Percentiles rank a stretch among this genome's conserved stretches.
Conservation (phyloP, 1,139 yeast genomes). For the Hansenula sp. region DNA sequence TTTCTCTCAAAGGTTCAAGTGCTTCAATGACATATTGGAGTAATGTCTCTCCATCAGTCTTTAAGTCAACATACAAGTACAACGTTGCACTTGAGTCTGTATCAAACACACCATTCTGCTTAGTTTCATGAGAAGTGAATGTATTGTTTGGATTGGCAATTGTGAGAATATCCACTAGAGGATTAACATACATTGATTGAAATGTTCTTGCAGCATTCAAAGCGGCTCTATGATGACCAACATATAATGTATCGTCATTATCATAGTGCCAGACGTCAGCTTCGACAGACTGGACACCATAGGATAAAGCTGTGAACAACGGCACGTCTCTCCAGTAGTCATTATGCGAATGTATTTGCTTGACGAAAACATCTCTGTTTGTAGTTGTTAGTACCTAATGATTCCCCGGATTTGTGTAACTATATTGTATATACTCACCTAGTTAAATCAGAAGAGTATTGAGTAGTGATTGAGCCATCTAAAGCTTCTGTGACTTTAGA, state of each 20-base stretch:
- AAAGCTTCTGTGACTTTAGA: slow-evolving; percentile 5
- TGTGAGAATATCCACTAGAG: slow-evolving; percentile 44
- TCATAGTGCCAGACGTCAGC: slow-evolving; percentile 60
- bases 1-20: slow-evolving; percentile 34
- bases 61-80: slow-evolving; percentile 45
- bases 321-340: slow-evolving; percentile 73
- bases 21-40: slow-evolving; percentile 33
- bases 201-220: slow-evolving; percentile 45
- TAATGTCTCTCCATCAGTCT: slow-evolving; percentile 35
- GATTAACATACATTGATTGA: slow-evolving; percentile 49
- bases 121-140: slow-evolving; percentile 28
- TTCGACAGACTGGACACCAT: slow-evolving; percentile 64
- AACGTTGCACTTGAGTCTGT: slow-evolving; percentile 38
- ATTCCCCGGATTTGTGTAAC: neutral
- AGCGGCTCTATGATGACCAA: slow-evolving; percentile 60
- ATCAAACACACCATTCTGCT: slow-evolving; percentile 37
- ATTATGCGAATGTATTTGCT: slow-evolving; percentile 61
- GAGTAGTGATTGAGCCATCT: slow-evolving; percentile 8
- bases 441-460: slow-evolving; percentile 19
- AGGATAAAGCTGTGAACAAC: slow-evolving; percentile 53
- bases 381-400: neutral
- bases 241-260: slow-evolving; percentile 43
- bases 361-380: slow-evolving; percentile 17
- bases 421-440: neutral
- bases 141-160: slow-evolving; percentile 28